Evolutionary conservation across 2,329 filamentous ascomycete genomes (phyloP).

Genomic region (Phaeosphaeriaceae sp.): DNA sequence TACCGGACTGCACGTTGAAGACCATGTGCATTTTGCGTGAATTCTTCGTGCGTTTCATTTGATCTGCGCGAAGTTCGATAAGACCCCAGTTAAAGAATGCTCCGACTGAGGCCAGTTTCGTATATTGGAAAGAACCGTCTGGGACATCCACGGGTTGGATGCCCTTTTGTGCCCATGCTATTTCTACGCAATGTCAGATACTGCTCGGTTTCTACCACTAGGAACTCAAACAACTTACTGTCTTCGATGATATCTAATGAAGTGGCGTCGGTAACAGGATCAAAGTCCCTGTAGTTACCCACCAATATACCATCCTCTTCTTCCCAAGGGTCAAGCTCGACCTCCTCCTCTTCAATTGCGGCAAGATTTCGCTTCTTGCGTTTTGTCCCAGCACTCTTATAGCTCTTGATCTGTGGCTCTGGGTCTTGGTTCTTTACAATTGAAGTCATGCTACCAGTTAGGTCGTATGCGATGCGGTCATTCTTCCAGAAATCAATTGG

Average conservation of each 20-base stretch:
- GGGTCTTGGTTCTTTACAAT: slow-evolving; percentile 76
- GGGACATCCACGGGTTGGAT: slow-evolving; percentile 65
- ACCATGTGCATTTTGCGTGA: slow-evolving; percentile 95
- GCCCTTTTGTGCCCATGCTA: slow-evolving; percentile 64
- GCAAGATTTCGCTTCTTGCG: slow-evolving; percentile 35
- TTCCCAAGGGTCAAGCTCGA: slow-evolving; percentile 74
- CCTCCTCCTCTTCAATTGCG: slow-evolving; percentile 60
- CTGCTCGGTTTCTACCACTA: not conserved
- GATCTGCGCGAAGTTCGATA: slow-evolving; percentile 83
- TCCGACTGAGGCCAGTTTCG: slow-evolving; percentile 66
- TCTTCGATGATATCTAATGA: slow-evolving; percentile 59
- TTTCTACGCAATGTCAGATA: slow-evolving; percentile 53
- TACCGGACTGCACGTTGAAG: slow-evolving; percentile 87
- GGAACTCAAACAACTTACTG: slow-evolving; percentile 36
- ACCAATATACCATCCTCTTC: slow-evolving; percentile 66
- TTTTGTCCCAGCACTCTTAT: slow-evolving; percentile 37
- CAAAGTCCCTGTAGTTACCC: slow-evolving; percentile 70
- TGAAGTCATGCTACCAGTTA: slow-evolving; percentile 73
- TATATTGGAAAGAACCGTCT: slow-evolving; percentile 80
- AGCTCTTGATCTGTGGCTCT: slow-evolving; percentile 41
- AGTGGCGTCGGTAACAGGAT: slow-evolving; percentile 63
- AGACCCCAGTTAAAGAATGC: slow-evolving; percentile 90
- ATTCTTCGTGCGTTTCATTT: slow-evolving; percentile 89
- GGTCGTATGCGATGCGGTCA: slow-evolving; percentile 75
- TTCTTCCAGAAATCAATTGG: slow-evolving; percentile 88